Evolutionary conservation across 768 basidiomycete species (phyloP).

Genomic region (Mycena chlorophos): DNA sequence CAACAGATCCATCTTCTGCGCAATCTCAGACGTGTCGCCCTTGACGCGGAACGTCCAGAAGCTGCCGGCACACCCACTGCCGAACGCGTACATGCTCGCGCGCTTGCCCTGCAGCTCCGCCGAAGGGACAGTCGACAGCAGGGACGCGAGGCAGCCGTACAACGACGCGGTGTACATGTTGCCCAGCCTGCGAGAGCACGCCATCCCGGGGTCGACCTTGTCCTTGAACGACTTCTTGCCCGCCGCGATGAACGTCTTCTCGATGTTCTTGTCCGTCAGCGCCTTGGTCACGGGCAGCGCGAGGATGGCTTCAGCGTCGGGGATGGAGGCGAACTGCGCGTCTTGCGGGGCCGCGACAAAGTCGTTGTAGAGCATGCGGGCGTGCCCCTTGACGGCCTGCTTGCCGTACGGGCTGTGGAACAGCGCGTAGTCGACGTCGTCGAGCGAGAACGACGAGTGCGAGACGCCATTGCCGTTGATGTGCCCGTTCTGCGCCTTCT

Average conservation of each 20-base stretch:
- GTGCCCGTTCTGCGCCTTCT: slow-evolving; percentile 44
- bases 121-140: slow-evolving; percentile 74
- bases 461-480: slow-evolving; percentile 43
- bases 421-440: slow-evolving; percentile 86
- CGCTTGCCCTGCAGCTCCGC: slow-evolving; percentile 76
- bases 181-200: slow-evolving; percentile 85
- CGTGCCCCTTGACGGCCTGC: slow-evolving; percentile 96
- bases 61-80: slow-evolving; percentile 90
- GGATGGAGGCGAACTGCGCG: slow-evolving; percentile 67
- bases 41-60: slow-evolving; percentile 89
- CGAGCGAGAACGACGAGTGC: slow-evolving; percentile 63
- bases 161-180: slow-evolving; percentile 99
- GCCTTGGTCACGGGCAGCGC: slow-evolving; percentile 67
- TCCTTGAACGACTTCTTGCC: slow-evolving; percentile 74
- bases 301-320: slow-evolving; percentile 71
- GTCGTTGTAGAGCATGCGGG: slow-evolving; percentile 89
- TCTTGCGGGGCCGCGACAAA: slow-evolving; percentile 77
- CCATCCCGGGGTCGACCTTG: slow-evolving; percentile 80
- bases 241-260: slow-evolving; percentile 88
- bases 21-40: slow-evolving; percentile 84
- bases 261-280: slow-evolving; percentile 90
- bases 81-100: slow-evolving; percentile 94
- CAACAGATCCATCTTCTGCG: slow-evolving; percentile 77
- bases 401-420: slow-evolving; percentile 99
- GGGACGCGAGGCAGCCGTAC: slow-evolving; percentile 89